Conservation (phyloP, 805 yeast species). For the Hemisphaericaspora nanyangensis region DNA sequence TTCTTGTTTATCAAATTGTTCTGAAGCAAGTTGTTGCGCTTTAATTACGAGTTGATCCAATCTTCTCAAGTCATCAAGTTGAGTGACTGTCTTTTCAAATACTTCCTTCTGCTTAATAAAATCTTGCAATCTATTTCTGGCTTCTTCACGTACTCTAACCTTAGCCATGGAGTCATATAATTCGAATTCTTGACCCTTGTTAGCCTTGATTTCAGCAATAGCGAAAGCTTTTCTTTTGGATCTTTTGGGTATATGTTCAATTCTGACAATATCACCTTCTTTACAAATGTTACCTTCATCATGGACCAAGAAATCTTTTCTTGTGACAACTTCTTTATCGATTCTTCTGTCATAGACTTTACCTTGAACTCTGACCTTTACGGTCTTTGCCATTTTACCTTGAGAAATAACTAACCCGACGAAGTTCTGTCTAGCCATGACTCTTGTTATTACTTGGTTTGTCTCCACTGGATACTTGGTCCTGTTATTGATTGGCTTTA, state of each 20-base stretch:
- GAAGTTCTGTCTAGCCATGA: constrained; percentile 86
- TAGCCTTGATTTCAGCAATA: constrained; percentile 83
- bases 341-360: constrained; percentile 67
- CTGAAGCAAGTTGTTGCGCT: neutral
- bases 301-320: constrained; percentile 86
- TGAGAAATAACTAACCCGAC: constrained; percentile 92
- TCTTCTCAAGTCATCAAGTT: constrained; percentile 35
- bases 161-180: constrained; percentile 73
- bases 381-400: constrained; percentile 94
- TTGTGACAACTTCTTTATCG: constrained; percentile 70
- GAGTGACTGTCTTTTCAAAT: constrained; percentile 22
- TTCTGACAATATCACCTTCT: constrained; percentile 94
- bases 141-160: constrained; percentile 62
- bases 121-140: constrained; percentile 48
- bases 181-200: constrained; percentile 90
- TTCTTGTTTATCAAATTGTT: neutral
- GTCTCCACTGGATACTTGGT: too few relatives aligned
- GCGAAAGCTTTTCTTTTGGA: constrained; percentile 83
- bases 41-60: constrained; percentile 19
- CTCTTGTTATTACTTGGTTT: neutral
- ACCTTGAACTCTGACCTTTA: constrained; percentile 84
- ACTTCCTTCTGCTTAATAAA: constrained; percentile 46
- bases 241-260: constrained; percentile 82
- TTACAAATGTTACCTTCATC: constrained; percentile 89
- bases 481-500: too few relatives aligned